Base-by-base conservation (phyloP, 495 filamentous ascomycete genomes). In the Podospora anserina region DNA sequence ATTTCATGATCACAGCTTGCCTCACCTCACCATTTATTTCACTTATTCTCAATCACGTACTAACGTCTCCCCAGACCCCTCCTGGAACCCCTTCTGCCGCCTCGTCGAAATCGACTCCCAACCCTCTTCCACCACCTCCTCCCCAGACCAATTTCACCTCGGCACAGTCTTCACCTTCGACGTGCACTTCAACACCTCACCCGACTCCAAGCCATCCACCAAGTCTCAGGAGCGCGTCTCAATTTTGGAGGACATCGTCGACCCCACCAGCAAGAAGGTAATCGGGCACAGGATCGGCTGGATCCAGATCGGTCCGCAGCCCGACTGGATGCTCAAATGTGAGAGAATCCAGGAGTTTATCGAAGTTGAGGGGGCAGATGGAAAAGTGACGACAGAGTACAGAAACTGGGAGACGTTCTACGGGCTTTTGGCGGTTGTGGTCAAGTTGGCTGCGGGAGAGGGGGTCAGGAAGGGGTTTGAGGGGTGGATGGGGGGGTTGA, bases 341-440 rank as follows among this genome's bases (percentile, higher is more conserved):
- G 79, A 81, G 74, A 70, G 79, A 26, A 73, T 80, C 61, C 78
- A 80, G 69, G 78, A 81, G 69, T 78, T 79, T 62, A 59, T 80
- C 5, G 73, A 78, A 32, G 66, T 32, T 0, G 39, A 49, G 9
- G 30, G 4, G 30, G 0, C 30, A 32, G 61, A 15, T 16, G 76
- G 64, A 15, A 68, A 64, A 11, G 34, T 1, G 0, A 67, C 68
- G 53, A 75, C 64, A 0, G 67, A 68, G 28, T 81, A 81, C 58
- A 26, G 19, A 9, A 76, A 72, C 71, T 80, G 76, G 78, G 79
- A 81, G 74, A 81, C 79, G n/a, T 80, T 80, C 54, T 77, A 78
- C 9, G 79, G 79, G 0, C 9, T 63, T 55, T 26, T 81, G 73
- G 77, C 71, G 19, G 71, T 70, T 6, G 70, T 77, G 15, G 66